Percentiles rank a stretch among this genome's conserved stretches.
These are phyloP conservation scores for Xylariaceae sp. DNA, from an alignment of 2,329 filamentous ascomycete genomes.

Conservation along the genomic window DNA sequence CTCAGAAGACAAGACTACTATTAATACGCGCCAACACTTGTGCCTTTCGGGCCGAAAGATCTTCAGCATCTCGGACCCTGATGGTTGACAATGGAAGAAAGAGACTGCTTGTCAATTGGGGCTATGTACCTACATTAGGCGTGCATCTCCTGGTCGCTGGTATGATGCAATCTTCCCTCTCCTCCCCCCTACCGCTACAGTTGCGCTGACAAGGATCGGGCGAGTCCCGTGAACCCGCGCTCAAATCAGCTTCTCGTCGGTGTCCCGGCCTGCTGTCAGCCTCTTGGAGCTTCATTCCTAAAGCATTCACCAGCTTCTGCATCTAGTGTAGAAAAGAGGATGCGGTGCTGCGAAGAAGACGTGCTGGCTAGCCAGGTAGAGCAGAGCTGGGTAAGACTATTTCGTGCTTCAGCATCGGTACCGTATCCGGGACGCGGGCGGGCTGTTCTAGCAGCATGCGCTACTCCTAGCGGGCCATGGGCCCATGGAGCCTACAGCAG, in stretches of 20 bases:
- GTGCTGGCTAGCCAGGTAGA: no score
- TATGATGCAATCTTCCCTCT: neutral
- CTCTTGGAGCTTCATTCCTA: slow-evolving; percentile 1
- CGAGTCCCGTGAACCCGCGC: slow-evolving; percentile 25
- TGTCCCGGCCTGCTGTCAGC: slow-evolving; percentile 25
- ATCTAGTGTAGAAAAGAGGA: no score
- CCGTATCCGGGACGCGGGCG: no score
- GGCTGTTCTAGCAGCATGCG: no score
- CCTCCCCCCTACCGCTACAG: no score
- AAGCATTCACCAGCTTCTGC: no score
- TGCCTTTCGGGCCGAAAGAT: neutral
- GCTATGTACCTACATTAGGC: slow-evolving; percentile 6
- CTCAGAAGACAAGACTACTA: no score
- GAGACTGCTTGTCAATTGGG: neutral
- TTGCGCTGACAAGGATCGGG: slow-evolving; percentile 21
- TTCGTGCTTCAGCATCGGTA: neutral
- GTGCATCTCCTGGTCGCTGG: slow-evolving; percentile 2
- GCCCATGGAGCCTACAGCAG: no score
- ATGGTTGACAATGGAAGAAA: neutral
- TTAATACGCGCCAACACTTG: neutral
- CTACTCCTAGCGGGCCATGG: no score
- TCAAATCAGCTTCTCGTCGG: slow-evolving; percentile 25
- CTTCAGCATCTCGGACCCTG: neutral
- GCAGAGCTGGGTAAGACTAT: neutral
- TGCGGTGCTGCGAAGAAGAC: no score